phyloP scores from a whole-genome alignment of 1,284 basidiomycete genomes.

The Sanghuangporus baumii region DNA sequence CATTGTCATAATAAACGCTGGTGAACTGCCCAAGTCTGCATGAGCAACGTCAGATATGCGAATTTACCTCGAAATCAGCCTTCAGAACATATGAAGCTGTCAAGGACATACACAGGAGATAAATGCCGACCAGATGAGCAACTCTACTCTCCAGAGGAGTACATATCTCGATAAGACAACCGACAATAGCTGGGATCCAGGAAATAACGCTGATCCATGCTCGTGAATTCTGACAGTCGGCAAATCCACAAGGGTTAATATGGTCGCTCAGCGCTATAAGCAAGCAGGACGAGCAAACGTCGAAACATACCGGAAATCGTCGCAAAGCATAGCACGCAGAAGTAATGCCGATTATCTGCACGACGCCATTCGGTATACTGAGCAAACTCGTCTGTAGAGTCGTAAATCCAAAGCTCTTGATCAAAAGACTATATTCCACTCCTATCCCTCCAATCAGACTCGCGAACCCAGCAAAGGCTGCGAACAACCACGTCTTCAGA shows the following conservation, averaged over 20 bases:
- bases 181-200: constrained; percentile 27
- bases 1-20: constrained; percentile 27
- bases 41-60: too few species aligned
- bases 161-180: constrained; percentile 22
- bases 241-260: neutral
- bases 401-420: constrained; percentile 30
- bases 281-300: constrained; percentile 11
- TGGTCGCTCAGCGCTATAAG: neutral
- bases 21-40: constrained; percentile 22
- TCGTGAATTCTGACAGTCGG: constrained; percentile 21
- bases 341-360: constrained; percentile 22
- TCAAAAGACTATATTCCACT: constrained; percentile 25
- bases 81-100: constrained; percentile 4
- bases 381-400: constrained; percentile 28
- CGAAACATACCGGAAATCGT: constrained; percentile 21
- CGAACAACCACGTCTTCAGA: constrained; percentile 26
- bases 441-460: constrained; percentile 24
- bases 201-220: constrained; percentile 22
- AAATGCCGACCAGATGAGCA: constrained; percentile 14
- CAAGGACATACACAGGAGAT: constrained; percentile 25
- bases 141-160: constrained; percentile 7
- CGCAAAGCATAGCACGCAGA: constrained; percentile 21
- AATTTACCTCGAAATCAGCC: too few species aligned
- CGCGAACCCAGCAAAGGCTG: constrained; percentile 20
- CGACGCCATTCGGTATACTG: constrained; percentile 27